Percentiles rank a stretch among this genome's conserved stretches.
These are phyloP conservation scores for Cryptosporidium ubiquitum DNA, from an alignment of 169 alveolate genomes.

Conservation along the genomic window DNA sequence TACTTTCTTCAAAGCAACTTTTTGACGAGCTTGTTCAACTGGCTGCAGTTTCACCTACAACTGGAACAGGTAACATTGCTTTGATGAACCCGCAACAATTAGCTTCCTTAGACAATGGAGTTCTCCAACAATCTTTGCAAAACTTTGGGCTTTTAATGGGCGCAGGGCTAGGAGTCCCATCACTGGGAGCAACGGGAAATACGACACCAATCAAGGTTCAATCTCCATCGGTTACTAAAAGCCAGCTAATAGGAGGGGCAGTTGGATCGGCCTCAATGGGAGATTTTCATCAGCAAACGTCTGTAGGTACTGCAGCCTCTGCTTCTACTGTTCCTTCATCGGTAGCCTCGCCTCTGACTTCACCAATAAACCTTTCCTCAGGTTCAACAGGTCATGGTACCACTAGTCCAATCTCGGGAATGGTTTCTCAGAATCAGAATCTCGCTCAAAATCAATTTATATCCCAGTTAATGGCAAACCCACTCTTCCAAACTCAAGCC, in stretches of 20 bases:
- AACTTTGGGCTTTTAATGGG: slow-evolving; percentile 36
- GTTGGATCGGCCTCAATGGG: not conserved
- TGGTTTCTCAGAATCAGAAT: not conserved
- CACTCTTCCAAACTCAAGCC: slow-evolving; percentile 13
- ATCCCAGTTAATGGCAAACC: slow-evolving; percentile 36
- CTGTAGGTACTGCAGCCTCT: not conserved
- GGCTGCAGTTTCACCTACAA: slow-evolving; percentile 24
- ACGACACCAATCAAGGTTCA: slow-evolving; percentile 9
- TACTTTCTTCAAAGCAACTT: slow-evolving; percentile 8
- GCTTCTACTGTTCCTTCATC: not conserved
- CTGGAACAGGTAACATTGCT: not conserved
- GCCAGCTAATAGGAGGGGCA: slow-evolving; percentile 8
- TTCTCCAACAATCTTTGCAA: slow-evolving; percentile 43
- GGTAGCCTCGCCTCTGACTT: slow-evolving; percentile 1
- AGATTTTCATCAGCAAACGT: not conserved
- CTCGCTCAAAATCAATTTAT: slow-evolving; percentile 16
- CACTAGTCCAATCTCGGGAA: not conserved
- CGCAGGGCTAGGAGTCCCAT: slow-evolving; percentile 11
- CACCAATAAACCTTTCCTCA: slow-evolving; percentile 10
- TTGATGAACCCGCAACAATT: slow-evolving; percentile 11
- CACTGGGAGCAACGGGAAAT: not conserved
- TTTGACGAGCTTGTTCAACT: slow-evolving; percentile 57
- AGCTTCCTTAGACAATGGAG: slow-evolving; percentile 21
- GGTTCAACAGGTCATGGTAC: not conserved
- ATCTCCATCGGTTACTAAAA: slow-evolving; percentile 16